A percentile compares a stretch with the other conserved stretches of the same genome.
Evolutionary conservation across 2,329 filamentous ascomycete species (phyloP).

Genomic region (Diaporthe nobilis): DNA sequence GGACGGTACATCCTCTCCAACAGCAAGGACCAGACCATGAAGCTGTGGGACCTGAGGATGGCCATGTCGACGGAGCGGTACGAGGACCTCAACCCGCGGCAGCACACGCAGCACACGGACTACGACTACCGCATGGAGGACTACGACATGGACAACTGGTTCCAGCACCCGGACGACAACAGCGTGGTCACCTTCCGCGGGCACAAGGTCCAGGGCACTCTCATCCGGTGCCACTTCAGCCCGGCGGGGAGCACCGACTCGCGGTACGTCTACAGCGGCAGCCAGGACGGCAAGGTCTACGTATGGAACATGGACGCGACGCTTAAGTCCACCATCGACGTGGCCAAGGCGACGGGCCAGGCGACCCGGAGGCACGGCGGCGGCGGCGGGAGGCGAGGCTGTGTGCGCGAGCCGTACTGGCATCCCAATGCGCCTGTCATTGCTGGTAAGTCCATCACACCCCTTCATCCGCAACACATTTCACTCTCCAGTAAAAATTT

Average conservation of each 20-base stretch:
- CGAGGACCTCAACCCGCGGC: slow-evolving; percentile 67
- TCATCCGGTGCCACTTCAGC: slow-evolving; percentile 96
- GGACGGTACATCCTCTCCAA: slow-evolving; percentile 91
- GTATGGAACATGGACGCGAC: slow-evolving; percentile 96
- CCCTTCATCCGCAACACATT: neutral
- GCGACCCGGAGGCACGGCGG: slow-evolving; percentile 18
- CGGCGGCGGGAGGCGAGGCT: slow-evolving; percentile 64
- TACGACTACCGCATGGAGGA: slow-evolving; percentile 83
- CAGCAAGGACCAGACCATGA: slow-evolving; percentile 96
- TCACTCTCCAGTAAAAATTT: too few relatives aligned
- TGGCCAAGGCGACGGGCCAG: slow-evolving; percentile 73
- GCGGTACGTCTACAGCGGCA: slow-evolving; percentile 93
- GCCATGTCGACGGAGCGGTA: slow-evolving; percentile 82
- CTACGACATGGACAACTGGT: slow-evolving; percentile 77
- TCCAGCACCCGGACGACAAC: slow-evolving; percentile 86
- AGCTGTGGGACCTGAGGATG: slow-evolving; percentile 94
- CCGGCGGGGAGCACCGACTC: slow-evolving; percentile 88
- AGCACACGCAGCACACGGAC: slow-evolving; percentile 66
- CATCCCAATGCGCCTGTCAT: slow-evolving; percentile 87
- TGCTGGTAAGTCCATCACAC: slow-evolving; percentile 64
- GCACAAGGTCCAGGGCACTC: slow-evolving; percentile 87
- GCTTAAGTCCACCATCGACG: slow-evolving; percentile 82
- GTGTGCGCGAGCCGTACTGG: slow-evolving; percentile 91
- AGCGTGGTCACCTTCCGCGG: slow-evolving; percentile 94
- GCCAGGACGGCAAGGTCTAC: slow-evolving; percentile 89